phyloP scores from a whole-genome alignment of 345 rosid species.

The Turritis glabra region DNA sequence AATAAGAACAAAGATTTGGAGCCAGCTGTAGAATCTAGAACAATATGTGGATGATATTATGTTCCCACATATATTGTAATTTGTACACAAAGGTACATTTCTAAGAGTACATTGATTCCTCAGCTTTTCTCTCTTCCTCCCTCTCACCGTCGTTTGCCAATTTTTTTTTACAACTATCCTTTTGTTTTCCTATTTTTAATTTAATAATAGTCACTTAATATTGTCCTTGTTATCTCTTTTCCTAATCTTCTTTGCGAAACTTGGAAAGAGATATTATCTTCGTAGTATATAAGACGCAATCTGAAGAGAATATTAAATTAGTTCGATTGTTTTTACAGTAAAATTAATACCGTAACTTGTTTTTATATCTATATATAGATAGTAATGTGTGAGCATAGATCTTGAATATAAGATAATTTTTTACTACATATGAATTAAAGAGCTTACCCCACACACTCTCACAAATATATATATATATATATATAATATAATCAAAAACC shows the following conservation, averaged over 20 bases:
- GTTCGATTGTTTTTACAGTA: not conserved
- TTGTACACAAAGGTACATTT: conserved; percentile 41
- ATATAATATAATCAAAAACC: too few species aligned
- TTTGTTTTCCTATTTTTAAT: not conserved
- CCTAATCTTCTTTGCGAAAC: not conserved
- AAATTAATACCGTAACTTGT: not conserved
- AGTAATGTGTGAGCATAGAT: too few species aligned
- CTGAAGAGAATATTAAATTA: not conserved
- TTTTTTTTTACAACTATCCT: conserved; percentile 5
- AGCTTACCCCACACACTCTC: too few species aligned
- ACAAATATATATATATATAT: too few species aligned
- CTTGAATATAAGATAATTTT: too few species aligned
- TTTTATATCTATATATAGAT: too few species aligned
- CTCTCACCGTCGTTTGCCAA: conserved; percentile 10
- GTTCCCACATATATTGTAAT: conserved; percentile 22
- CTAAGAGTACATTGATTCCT: conserved; percentile 31
- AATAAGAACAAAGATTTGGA: conserved; percentile 5
- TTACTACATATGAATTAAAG: too few species aligned
- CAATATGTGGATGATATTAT: conserved; percentile 23
- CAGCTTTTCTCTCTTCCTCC: conserved; percentile 8
- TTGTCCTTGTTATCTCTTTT: not conserved
- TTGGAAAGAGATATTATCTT: not conserved
- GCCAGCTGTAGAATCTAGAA: conserved; percentile 37
- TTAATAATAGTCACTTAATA: not conserved
- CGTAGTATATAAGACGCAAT: not conserved